Evolutionary conservation across 306 rosid genomes (phyloP), one percentile per base, ranked within the genome.

Genomic region (Cucurbita moschata): DNA sequence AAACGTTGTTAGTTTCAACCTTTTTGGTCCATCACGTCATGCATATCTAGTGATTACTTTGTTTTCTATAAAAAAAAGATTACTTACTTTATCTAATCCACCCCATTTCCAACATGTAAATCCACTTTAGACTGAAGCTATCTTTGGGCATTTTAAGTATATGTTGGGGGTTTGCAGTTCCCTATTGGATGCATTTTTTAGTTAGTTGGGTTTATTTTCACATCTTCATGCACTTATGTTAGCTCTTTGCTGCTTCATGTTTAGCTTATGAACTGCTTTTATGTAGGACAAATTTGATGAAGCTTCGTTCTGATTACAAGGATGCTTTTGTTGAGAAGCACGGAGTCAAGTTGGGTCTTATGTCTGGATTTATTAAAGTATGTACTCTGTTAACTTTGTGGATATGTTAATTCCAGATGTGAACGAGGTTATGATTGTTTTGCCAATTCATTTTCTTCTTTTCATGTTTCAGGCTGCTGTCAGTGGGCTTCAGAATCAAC

Each of bases 251-350:
- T 58, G 7, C 75, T 37, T 52, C 49, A n/a, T 72, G n/a, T 35
- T 56, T 38, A 11, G 42, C 76, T 40, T 42, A 1, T 15, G 23
- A 73, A 57, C 10, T 72, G 35, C 55, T 62, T 81, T 70, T 58
- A 81, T 56, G 68, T 44, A 90, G 96, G 96, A 86, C 94, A 71
- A 90, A 88, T 79, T 82, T 90, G 87, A 90, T 90, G 96, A 90
- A 86, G 82, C 96, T 90, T 53, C 90, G 94, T 79, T 82, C 96
- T 81, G 96, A 90, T 78, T 88, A 83, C 79, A 90, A 90, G 82
- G 96, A 90, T 82, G 88, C 90, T 70, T 90, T 90, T 83, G 94
- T 82, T 71, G 94, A 90, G 72, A 90, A 88, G 81, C 95, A 88
- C 47, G 92, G 94, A 75, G 94, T 90, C 83, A 88, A 90, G 79